Evolutionary conservation across 345 rosid genomes (phyloP), one percentile per base, ranked within the genome.

Genomic region (Salix exigua): DNA sequence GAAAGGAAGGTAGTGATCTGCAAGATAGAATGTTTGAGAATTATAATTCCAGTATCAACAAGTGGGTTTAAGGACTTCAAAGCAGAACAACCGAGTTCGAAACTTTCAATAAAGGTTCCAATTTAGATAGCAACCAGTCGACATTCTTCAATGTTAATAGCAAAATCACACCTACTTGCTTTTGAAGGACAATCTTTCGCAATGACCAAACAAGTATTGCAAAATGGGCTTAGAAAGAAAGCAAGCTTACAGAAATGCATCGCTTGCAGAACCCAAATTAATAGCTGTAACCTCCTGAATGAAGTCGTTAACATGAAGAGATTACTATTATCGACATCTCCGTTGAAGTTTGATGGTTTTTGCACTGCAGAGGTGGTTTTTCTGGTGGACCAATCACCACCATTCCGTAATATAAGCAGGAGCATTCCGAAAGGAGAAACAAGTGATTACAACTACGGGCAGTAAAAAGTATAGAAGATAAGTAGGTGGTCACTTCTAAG

Each of bases 231-330:
- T 2, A 9, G 26, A n/a, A 66, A 40, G 2, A 23, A 72, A 31
- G 44, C 37, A 81, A 85, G 94, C 91, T 91, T 96, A 92, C 96
- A 94, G 98, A 72, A 96, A 82, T 2, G 84, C 40, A 79, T 96
- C 94, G 64, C 94, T 94, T 73, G 97, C 99, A 82, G 97, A 97
- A 82, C 94, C 99, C 89, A 96, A 83, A 85, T 96, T 92, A 85
- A 94, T 86, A 50, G 91, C 84, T 40, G 95, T 97, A 79, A 90
- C 95, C 85, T 96, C 92, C 98, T 92, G 92, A 83, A 81, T 2
- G 28, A 44, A 21, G 62, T 42, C 35, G 23, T 58, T 23, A 58
- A 23, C 28, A 58, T 10, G 63, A 58, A 58, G 5, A n/a, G 23
- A 58, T 3, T 12, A 23, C 13, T 10, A n/a, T 58, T 58, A 58